These are phyloP conservation scores for Nitzschia inconspicua DNA, from an alignment of 108 stramenopile genomes.

Conservation along the genomic window DNA sequence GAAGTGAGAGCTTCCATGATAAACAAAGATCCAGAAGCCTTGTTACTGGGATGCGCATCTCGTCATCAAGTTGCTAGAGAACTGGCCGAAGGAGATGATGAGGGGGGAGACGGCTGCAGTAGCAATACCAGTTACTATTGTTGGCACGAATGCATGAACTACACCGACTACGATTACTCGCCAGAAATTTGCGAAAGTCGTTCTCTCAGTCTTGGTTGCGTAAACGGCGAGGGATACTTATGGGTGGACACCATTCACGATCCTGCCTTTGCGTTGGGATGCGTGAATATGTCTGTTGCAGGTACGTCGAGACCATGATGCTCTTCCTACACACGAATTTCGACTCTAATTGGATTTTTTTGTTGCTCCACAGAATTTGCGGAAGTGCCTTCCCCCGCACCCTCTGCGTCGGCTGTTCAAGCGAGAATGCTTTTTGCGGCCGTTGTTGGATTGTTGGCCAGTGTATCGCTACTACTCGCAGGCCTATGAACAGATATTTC, in stretches of 20 bases:
- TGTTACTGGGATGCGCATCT: slow-evolving; percentile 41
- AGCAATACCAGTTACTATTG: slow-evolving; percentile 41
- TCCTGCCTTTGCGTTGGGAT: not conserved
- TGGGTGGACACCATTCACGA: slow-evolving; percentile 40
- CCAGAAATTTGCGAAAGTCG: slow-evolving; percentile 44
- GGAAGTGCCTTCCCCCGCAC: too few relatives aligned
- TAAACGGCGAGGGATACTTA: slow-evolving; percentile 48
- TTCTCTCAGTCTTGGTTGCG: slow-evolving; percentile 49
- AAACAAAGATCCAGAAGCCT: slow-evolving; percentile 3
- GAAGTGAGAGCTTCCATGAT: slow-evolving; percentile 46
- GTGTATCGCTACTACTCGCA: too few relatives aligned
- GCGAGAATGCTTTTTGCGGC: too few relatives aligned
- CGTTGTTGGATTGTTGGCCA: too few relatives aligned
- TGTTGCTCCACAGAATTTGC: too few relatives aligned
- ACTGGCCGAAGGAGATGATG: slow-evolving; percentile 35
- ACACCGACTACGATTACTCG: slow-evolving; percentile 31
- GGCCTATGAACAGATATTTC: too few relatives aligned
- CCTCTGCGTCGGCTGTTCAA: too few relatives aligned
- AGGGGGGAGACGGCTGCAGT: slow-evolving; percentile 14
- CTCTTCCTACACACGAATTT: too few relatives aligned
- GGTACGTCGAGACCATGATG: too few relatives aligned
- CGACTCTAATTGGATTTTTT: too few relatives aligned
- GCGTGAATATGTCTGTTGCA: not conserved
- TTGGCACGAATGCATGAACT: slow-evolving; percentile 78
- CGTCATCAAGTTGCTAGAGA: slow-evolving; percentile 26